Percentiles rank a stretch among this genome's conserved stretches.
These are phyloP conservation scores for Crucibulum laeve DNA, from an alignment of 768 basidiomycete genomes.

Conservation along the genomic window DNA sequence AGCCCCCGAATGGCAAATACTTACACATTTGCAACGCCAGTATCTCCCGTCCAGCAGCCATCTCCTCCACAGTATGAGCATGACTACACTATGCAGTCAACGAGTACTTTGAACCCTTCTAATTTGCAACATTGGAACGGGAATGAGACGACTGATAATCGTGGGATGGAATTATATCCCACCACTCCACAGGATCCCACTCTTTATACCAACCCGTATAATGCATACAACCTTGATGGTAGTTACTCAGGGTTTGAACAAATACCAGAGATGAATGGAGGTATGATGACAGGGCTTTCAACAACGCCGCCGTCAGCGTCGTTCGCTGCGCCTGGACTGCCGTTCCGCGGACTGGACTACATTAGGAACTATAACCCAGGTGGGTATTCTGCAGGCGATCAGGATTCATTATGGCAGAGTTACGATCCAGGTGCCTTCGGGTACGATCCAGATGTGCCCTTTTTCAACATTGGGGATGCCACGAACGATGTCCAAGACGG, in stretches of 20 bases:
- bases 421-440: constrained; percentile 75
- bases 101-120: constrained; percentile 18
- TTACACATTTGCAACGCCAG: constrained; percentile 41
- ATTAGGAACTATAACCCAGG: constrained; percentile 72
- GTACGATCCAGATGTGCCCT: constrained; percentile 74
- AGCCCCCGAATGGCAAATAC: constrained; percentile 49
- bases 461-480: constrained; percentile 52
- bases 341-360: constrained; percentile 80
- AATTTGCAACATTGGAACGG: constrained; percentile 43
- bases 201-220: constrained; percentile 42
- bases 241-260: constrained; percentile 33
- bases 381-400: constrained; percentile 41
- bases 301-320: constrained; percentile 58
- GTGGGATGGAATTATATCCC: constrained; percentile 40
- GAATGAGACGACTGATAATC: constrained; percentile 20
- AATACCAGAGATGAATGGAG: constrained; percentile 30
- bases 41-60: constrained; percentile 48
- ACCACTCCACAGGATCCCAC: constrained; percentile 34
- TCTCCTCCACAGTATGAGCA: constrained; percentile 58
- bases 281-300: constrained; percentile 38
- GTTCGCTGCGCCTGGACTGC: constrained; percentile 71
- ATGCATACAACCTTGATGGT: constrained; percentile 37
- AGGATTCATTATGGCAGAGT: constrained; percentile 52
- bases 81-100: constrained; percentile 40
- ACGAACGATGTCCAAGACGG: constrained; percentile 30